phyloP scores from a whole-genome alignment of 805 yeast species.

The Priceomyces carsonii region DNA sequence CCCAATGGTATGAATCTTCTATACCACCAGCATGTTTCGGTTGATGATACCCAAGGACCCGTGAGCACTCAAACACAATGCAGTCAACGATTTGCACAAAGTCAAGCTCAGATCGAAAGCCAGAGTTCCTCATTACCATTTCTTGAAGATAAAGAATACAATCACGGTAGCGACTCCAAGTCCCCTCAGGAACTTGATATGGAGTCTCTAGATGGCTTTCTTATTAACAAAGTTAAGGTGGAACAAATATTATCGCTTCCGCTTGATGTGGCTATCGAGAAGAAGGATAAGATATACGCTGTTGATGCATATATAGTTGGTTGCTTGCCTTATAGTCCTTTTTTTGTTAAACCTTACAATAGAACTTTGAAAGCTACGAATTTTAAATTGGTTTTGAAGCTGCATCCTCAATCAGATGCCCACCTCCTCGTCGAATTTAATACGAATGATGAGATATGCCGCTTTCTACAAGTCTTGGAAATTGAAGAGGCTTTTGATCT shows the following conservation, averaged over 20 bases:
- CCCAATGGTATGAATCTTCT: conserved; percentile 9
- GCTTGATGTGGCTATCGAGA: conserved; percentile 11
- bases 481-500: conserved; percentile 14
- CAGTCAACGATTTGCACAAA: conserved; percentile 1
- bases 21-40: conserved; percentile 8
- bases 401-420: conserved; percentile 5
- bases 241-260: conserved; percentile 9
- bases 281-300: conserved; percentile 15
- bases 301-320: conserved; percentile 18
- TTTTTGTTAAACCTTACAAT: conserved; percentile 28
- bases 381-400: conserved; percentile 21
- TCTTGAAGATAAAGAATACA: background rate
- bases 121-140: conserved; percentile 5
- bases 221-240: conserved; percentile 6
- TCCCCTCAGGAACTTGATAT: conserved; percentile 3
- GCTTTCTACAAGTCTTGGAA: conserved; percentile 19
- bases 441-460: conserved; percentile 23
- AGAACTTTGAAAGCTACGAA: conserved; percentile 27
- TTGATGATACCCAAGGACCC: conserved; percentile 11
- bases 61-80: conserved; percentile 1
- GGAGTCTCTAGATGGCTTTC: conserved; percentile 5
- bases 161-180: background rate
- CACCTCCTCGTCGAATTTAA: conserved; percentile 21
- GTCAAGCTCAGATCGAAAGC: conserved; percentile 1
- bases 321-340: conserved; percentile 16